Evolutionary conservation across 768 basidiomycete genomes (phyloP).

Genomic region (Coprinopsis strossmayeri): DNA sequence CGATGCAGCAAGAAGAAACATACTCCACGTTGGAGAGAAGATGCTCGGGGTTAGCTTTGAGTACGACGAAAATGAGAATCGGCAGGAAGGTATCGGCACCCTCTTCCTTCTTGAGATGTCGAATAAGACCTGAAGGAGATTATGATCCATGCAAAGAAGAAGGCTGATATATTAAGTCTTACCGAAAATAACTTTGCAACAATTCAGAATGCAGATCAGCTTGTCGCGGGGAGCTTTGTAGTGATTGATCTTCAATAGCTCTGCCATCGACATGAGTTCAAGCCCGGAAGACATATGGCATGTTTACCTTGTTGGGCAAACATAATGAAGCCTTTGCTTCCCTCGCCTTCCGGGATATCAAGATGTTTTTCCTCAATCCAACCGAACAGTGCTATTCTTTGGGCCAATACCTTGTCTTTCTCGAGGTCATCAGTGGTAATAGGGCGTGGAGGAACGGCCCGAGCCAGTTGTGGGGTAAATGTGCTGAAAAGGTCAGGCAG

Average conservation of each 20-base stretch:
- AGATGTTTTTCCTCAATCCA: conserved; percentile 90
- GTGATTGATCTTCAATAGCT: conserved; percentile 93
- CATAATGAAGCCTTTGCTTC: conserved; percentile 74
- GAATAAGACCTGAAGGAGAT: conserved; percentile 62
- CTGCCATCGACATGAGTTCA: conserved; percentile 30
- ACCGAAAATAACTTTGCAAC: conserved; percentile 99
- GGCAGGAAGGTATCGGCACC: conserved; percentile 95
- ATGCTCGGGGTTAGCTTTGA: conserved; percentile 91
- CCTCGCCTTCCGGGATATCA: conserved; percentile 78
- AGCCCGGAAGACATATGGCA: conserved; percentile 6
- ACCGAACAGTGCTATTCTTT: conserved; percentile 84
- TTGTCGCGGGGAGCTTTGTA: conserved; percentile 99
- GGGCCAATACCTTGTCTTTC: conserved; percentile 82
- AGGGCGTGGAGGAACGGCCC: conserved; percentile 59
- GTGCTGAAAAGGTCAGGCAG: conserved; percentile 47
- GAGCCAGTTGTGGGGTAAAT: conserved; percentile 80
- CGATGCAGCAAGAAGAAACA: conserved; percentile 18
- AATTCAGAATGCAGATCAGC: conserved; percentile 93
- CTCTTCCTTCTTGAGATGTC: conserved; percentile 79
- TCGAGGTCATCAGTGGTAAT: conserved; percentile 96
- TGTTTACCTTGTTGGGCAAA: conserved; percentile 90
- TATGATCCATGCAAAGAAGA: conserved; percentile 6
- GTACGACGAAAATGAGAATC: conserved; percentile 87
- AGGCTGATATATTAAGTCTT: conserved; percentile 18
- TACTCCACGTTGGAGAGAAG: conserved; percentile 95